phyloP scores from a whole-genome alignment of 345 rosid genomes.

The Corchorus olitorius region DNA sequence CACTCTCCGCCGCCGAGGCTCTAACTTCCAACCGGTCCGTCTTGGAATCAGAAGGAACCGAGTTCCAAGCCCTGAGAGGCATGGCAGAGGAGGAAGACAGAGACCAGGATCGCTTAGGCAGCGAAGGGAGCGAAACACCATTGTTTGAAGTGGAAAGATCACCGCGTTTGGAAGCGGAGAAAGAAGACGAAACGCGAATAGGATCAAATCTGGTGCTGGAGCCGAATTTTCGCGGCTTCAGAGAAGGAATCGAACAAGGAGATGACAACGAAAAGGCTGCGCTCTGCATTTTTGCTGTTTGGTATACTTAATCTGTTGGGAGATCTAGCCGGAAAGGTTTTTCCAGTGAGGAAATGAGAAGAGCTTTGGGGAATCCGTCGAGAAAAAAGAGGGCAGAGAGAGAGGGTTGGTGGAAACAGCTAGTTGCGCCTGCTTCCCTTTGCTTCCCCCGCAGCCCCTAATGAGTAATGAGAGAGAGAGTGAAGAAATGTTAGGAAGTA shows the following conservation, averaged over 20 bases:
- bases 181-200: slow-evolving; percentile 35
- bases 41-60: slow-evolving; percentile 36
- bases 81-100: slow-evolving; percentile 33
- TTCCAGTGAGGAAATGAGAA: not conserved
- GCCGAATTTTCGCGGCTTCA: slow-evolving; percentile 29
- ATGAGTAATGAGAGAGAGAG: not conserved
- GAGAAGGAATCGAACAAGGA: slow-evolving; percentile 37
- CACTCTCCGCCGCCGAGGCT: slow-evolving; percentile 68
- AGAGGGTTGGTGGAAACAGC: slow-evolving; percentile 31
- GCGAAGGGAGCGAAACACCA: slow-evolving; percentile 46
- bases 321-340: slow-evolving; percentile 27
- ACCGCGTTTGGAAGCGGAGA: slow-evolving; percentile 33
- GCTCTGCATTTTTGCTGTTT: slow-evolving; percentile 58
- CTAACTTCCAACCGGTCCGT: slow-evolving; percentile 42
- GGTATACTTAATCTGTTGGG: not conserved
- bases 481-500: not conserved
- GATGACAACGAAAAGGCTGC: slow-evolving; percentile 51
- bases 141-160: slow-evolving; percentile 39
- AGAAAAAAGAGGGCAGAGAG: too few species aligned
- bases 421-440: not conserved
- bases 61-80: slow-evolving; percentile 65
- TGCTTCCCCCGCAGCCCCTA: slow-evolving; percentile 14
- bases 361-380: slow-evolving; percentile 52
- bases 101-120: slow-evolving; percentile 73
- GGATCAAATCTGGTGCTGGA: slow-evolving; percentile 33